Evolutionary conservation across 495 filamentous ascomycete genomes (phyloP), one percentile per base, ranked within the genome.

Genomic region (Penicillium herquei): DNA sequence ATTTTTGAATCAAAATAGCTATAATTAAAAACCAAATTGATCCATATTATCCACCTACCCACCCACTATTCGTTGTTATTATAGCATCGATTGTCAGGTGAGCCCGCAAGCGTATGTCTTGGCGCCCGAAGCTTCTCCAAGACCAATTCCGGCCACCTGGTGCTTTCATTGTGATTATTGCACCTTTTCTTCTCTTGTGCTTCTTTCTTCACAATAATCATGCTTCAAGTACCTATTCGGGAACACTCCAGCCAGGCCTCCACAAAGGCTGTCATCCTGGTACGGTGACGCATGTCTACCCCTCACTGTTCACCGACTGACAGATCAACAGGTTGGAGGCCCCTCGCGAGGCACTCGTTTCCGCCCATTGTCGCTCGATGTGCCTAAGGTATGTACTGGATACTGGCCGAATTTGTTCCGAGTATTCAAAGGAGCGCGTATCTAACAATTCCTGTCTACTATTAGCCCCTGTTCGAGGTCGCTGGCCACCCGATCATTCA

Each of bases 401-500:
- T 51, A n/a, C 39, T 18, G 37, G 17, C 43, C 26, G 51, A 33
- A 55, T 61, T 52, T 45, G 26, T 45, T 37, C 7, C 37, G 14
- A 34, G 5, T 7, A 10, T n/a, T n/a, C 21, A 46, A 12, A 33
- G n/a, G 39, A 33, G 39, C 40, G 6, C 5, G 40, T 33, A 16
- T 48, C 58, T 66, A 39, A 65, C 65, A 42, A 18, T 32, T n/a
- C 18, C 17, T 2, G 56, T 51, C 53, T 58, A 55, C 64, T 57
- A 56, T 41, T 70, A 98, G 95, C 94, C 94, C 57, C 89, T 99
- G 60, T 99, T 99, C 78, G 92, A 96, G 72, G 91, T 99, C 65
- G 94, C 94, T 65, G 94, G 92, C 59, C 94, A 98, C 75, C 91
- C 94, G 56, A 97, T 99, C 76, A 89, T 99, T 77, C 90, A 91